Percentiles rank a stretch among this genome's conserved stretches.
Evolutionary conservation across 2,329 filamentous ascomycete species (phyloP).

Genomic region (Talaromyces sp.): DNA sequence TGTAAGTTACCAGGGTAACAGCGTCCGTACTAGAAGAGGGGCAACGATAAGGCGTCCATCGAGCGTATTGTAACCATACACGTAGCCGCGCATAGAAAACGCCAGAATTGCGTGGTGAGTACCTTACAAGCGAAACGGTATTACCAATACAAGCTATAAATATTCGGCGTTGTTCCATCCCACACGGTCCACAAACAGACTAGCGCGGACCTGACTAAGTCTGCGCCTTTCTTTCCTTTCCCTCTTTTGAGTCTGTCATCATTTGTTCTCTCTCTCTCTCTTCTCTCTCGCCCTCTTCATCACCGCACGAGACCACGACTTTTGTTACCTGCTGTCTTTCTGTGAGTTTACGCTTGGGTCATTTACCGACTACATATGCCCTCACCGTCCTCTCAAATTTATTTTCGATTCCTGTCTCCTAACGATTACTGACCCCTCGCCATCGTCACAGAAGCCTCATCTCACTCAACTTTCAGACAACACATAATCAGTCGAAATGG

Average conservation of each 20-base stretch:
- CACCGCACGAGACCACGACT: slow-evolving; percentile 35
- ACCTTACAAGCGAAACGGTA: background rate
- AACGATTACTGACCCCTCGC: slow-evolving; percentile 8
- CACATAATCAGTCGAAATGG: slow-evolving; percentile 40
- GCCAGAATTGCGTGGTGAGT: background rate
- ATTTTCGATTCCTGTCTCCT: background rate
- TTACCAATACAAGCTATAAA: slow-evolving; percentile 4
- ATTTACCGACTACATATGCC: background rate
- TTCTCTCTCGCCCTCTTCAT: slow-evolving; percentile 20
- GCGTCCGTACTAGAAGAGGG: background rate
- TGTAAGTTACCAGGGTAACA: slow-evolving; percentile 1
- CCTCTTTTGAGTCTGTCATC: slow-evolving; percentile 26
- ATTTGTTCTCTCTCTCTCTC: slow-evolving; percentile 28
- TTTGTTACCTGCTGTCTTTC: background rate
- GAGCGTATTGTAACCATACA: background rate
- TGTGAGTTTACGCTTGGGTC: background rate
- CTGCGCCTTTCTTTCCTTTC: slow-evolving; percentile 11
- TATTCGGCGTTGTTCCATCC: slow-evolving; percentile 1
- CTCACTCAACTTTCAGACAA: background rate
- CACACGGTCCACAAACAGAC: background rate
- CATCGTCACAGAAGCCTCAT: slow-evolving; percentile 1
- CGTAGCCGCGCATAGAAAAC: background rate
- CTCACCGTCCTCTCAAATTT: background rate
- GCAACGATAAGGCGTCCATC: background rate
- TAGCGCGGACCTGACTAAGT: slow-evolving; percentile 12